Base-by-base conservation (phyloP, 371 early-diverging fungal genomes). In the Circinella umbellata region DNA sequence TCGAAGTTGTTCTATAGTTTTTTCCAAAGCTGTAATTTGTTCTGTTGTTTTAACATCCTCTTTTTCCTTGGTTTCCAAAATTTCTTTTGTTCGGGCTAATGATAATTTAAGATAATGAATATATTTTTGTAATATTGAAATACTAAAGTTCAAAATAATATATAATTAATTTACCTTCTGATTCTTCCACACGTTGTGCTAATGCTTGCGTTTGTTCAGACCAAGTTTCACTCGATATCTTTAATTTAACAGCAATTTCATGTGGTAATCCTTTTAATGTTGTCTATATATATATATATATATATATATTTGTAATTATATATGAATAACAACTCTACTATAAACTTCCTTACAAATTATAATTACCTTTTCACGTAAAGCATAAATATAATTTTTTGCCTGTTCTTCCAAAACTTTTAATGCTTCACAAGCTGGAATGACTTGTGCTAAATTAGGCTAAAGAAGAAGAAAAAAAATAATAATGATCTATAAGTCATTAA, bases 181-280 rank as follows among this genome's bases (percentile, higher is more conserved):
- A 65, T 38, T 73, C 70, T 37, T 80, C 71, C 9, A 85, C 67
- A 60, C 76, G 64, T 13, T 63, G 17, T 20, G 69, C 70, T 37
- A 85, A 46, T 4, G 62, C 34, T 20, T 71, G 46, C 0, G 80
- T 46, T 69, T 81, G 77, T 47, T 77, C 68, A 20, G 77, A 75
- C 75, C 77, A 85, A 20, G 76, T 76, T 48, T 74, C 74, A 63
- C 72, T 67, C 0, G 81, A 73, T 36, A 71, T 61, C 34, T 74
- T 73, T 27, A 85, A 51, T 57, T 76, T 80, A 3, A 72, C 70
- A n/a, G 80, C 80, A 48, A 85, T 73, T 59, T 81, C 81, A 57
- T 78, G 67, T 17, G 85, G 76, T 39, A 83, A 20, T 7, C 66
- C 71, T 37, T 70, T 70, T 13, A 69, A 42, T 9, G 73, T 20